Evolutionary conservation across 106 monocot genomes (phyloP), one percentile per base, ranked within the genome.

Genomic region (Allium fistulosum): DNA sequence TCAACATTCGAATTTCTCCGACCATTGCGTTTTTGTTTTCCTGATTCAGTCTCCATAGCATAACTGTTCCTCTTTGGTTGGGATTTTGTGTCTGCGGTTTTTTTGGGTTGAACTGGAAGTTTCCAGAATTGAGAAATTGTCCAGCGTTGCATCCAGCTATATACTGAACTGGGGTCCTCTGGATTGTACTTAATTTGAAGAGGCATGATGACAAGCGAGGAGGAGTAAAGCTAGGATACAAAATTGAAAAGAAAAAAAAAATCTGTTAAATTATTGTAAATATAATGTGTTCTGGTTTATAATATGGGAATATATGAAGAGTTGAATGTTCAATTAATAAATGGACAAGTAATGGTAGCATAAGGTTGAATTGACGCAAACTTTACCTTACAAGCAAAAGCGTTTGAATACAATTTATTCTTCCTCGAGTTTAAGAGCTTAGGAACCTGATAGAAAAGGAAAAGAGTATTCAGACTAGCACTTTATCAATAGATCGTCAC

Each of bases 131-230:
- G 70, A 28, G 75, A 75, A 50, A 50, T 50, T 68, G 87, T 81
- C 94, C 90, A 90, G 12, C 83, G 77, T 67, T 91, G 84, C 46
- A 88, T 67, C 94, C 94, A 94, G 53, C 66, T 85, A 48, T 67
- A 61, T 51, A 67, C 83, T 14, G 90, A 87, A 81, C 91, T 90
- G 9, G 87, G 74, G 17, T 88, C 80, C 1, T 47, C 82, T 57
- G 63, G 28, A 61, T 65, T 66, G 75, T 84, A 88, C 51, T 83
- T 76, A 69, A 90, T 62, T 70, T 68, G 75, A 55, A 94, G 74
- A 65, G 94, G 81, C 72, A 77, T 79, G 70, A 52, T 27, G 48
- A 64, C 59, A 53, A 66, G 51, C 16, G 79, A 50, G 59, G 71
- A 84, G 62, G 83, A 84, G 51, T 90, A 62, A 80, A 94, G 87